Percentiles rank a stretch among this genome's conserved stretches.
Evolutionary conservation across 371 early-diverging fungal genomes (phyloP).

Genomic region (Rozella allomycis): DNA sequence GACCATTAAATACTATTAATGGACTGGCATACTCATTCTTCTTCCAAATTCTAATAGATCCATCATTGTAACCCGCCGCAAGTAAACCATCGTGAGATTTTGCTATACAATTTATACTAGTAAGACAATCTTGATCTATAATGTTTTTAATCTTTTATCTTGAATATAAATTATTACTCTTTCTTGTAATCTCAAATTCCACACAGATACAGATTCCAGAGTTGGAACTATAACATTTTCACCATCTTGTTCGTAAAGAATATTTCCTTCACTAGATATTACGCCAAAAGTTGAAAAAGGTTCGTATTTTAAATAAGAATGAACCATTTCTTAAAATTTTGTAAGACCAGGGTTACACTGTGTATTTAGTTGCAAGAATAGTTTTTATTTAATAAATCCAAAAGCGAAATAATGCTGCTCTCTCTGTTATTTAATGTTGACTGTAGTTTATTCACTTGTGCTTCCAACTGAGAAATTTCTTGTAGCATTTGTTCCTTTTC

Average conservation of each 20-base stretch:
- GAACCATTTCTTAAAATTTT: too few species aligned
- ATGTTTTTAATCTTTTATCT: background rate
- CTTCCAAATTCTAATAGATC: conserved; percentile 56
- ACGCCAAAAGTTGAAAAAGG: conserved; percentile 57
- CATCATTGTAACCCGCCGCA: conserved; percentile 39
- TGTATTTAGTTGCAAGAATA: too few species aligned
- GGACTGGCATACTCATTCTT: conserved; percentile 13
- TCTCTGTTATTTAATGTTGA: too few species aligned
- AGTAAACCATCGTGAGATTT: conserved; percentile 4
- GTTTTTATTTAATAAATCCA: too few species aligned
- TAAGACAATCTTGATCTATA: background rate
- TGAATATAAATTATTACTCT: conserved; percentile 15
- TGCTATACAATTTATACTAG: background rate
- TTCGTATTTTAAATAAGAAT: conserved; percentile 59
- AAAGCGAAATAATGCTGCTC: too few species aligned
- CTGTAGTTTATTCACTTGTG: too few species aligned
- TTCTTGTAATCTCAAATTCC: conserved; percentile 62
- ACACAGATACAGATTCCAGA: conserved; percentile 56
- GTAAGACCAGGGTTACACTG: too few species aligned
- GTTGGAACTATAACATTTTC: conserved; percentile 50
- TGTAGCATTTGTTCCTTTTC: too few species aligned
- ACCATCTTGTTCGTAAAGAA: conserved; percentile 41
- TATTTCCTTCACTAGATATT: conserved; percentile 44
- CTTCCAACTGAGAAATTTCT: too few species aligned
- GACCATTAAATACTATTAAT: conserved; percentile 66